These are phyloP conservation scores for Psilocybe tampanensis DNA, from an alignment of 768 basidiomycete genomes.

Conservation along the genomic window DNA sequence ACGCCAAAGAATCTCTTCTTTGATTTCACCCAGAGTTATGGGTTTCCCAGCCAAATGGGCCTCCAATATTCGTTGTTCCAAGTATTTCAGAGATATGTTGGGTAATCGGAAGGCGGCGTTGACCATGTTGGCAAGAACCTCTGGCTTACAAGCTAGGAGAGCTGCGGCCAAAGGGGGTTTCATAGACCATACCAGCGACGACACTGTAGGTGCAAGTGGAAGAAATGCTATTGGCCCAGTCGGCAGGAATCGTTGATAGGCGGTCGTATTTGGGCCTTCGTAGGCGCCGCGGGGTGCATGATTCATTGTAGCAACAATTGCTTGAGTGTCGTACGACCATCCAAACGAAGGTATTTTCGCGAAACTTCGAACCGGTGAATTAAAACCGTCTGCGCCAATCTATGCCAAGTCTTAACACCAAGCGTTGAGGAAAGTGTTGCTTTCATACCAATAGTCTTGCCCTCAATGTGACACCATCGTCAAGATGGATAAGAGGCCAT, in stretches of 20 bases:
- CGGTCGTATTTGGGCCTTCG: constrained; percentile 71
- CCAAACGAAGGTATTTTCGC: constrained; percentile 87
- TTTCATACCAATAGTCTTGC: constrained; percentile 73
- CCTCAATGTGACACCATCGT: constrained; percentile 64
- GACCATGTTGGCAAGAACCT: constrained; percentile 71
- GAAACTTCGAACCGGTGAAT: constrained; percentile 89
- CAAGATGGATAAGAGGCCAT: constrained; percentile 83
- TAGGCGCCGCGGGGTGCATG: constrained; percentile 69
- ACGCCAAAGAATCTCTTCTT: constrained; percentile 69
- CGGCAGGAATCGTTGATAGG: constrained; percentile 93
- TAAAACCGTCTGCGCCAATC: constrained; percentile 96
- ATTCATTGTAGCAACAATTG: constrained; percentile 85
- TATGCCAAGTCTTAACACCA: constrained; percentile 26
- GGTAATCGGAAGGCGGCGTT: constrained; percentile 92
- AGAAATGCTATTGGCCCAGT: constrained; percentile 96
- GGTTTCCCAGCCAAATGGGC: constrained; percentile 44
- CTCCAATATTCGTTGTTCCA: constrained; percentile 64
- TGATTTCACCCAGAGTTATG: constrained; percentile 51
- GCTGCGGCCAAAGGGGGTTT: constrained; percentile 74
- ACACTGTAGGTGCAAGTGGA: constrained; percentile 75
- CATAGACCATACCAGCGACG: constrained; percentile 96
- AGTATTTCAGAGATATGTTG: constrained; percentile 67
- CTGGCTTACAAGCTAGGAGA: constrained; percentile 65
- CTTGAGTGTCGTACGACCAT: constrained; percentile 89
- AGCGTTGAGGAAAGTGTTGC: not conserved